Evolutionary conservation across 352 stramenopile species (phyloP).

Genomic region (Phytophthora cajani): DNA sequence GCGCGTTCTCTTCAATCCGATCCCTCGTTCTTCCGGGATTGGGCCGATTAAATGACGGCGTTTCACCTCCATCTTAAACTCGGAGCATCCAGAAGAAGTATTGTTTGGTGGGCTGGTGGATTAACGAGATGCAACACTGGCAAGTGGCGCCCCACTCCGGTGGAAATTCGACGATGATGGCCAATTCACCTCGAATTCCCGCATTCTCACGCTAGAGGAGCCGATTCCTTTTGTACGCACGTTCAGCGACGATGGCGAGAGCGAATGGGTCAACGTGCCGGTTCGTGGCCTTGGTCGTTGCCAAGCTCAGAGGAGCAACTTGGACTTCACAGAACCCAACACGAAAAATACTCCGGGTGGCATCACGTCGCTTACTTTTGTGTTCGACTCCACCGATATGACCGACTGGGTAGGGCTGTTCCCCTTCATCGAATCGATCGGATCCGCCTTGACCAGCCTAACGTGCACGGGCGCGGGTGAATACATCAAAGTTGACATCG

Average conservation of each 20-base stretch:
- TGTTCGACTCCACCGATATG: neutral
- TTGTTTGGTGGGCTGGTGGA: too few species aligned
- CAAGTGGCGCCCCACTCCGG: too few species aligned
- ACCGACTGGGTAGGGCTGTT: neutral
- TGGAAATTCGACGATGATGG: too few species aligned
- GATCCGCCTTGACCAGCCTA: neutral
- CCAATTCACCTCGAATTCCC: neutral
- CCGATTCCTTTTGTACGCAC: neutral
- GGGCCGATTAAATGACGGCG: too few species aligned
- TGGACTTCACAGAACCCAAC: neutral
- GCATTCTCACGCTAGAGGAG: neutral
- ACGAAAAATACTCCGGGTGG: neutral
- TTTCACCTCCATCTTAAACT: too few species aligned
- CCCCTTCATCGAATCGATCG: neutral
- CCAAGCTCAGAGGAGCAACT: neutral
- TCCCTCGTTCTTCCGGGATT: too few species aligned
- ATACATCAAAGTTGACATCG: neutral
- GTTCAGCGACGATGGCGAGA: neutral
- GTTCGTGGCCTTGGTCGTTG: neutral
- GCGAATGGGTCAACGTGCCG: neutral
- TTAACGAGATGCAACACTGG: too few species aligned
- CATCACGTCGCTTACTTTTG: neutral
- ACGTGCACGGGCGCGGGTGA: neutral
- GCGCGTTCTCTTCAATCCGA: too few species aligned
- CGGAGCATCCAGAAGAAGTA: too few species aligned